phyloP scores from a whole-genome alignment of 2,329 filamentous ascomycete species.

The Ophiosphaerella narmari region DNA sequence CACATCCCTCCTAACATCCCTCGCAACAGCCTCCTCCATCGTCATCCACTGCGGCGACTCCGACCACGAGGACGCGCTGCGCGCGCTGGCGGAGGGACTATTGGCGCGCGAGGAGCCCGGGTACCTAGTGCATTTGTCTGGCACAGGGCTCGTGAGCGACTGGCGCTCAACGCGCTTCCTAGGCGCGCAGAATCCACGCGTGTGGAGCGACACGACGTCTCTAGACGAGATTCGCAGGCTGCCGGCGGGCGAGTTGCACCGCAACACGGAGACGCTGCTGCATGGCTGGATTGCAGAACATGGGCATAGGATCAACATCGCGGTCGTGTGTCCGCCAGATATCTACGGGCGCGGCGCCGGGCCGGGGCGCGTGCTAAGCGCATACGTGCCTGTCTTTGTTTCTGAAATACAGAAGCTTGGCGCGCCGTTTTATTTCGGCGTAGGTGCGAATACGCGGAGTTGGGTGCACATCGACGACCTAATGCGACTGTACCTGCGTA shows the following conservation, averaged over 20 bases:
- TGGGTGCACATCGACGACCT: conserved; percentile 65
- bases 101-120: conserved; percentile 48
- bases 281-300: conserved; percentile 50
- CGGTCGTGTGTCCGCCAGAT: conserved; percentile 66
- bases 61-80: conserved; percentile 36
- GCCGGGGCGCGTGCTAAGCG: conserved; percentile 51
- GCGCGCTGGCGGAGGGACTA: conserved; percentile 58
- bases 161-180: conserved; percentile 42
- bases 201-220: conserved; percentile 61
- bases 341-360: conserved; percentile 66
- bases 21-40: conserved; percentile 55
- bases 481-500: conserved; percentile 56
- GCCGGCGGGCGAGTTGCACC: conserved; percentile 63
- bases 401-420: conserved; percentile 43
- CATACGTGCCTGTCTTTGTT: conserved; percentile 49
- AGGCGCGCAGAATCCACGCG: conserved; percentile 38
- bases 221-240: conserved; percentile 59
- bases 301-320: conserved; percentile 47
- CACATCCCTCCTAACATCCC: conserved; percentile 49
- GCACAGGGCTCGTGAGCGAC: conserved; percentile 59
- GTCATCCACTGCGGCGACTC: conserved; percentile 48
- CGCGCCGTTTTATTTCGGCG: conserved; percentile 56
- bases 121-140: conserved; percentile 59
- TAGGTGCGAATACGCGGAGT: conserved; percentile 61
- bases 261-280: conserved; percentile 71